Evolutionary conservation across 225 moss, liverwort and hornwort genomes (phyloP).

Genomic region (Marchantia polymorpha): DNA sequence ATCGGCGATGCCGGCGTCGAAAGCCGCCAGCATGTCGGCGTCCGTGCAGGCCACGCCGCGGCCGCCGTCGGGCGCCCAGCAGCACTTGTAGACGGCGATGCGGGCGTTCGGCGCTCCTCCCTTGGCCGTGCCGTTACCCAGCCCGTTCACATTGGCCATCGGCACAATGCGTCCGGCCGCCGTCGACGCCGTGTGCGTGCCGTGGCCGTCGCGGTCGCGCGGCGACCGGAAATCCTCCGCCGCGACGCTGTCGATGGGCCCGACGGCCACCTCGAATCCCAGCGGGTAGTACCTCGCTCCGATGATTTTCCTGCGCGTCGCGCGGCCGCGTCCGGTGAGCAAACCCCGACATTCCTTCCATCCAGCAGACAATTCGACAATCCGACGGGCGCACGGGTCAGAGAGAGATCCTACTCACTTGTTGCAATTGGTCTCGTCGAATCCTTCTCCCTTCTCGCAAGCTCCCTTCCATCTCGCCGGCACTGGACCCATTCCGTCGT

Average conservation of each 20-base stretch:
- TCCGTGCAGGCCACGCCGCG: conserved; percentile 16
- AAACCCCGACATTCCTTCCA: not conserved
- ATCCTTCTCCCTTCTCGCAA: conserved; percentile 44
- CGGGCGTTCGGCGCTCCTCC: conserved; percentile 59
- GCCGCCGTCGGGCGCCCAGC: conserved; percentile 40
- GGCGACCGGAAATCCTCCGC: conserved; percentile 40
- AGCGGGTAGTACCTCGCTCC: conserved; percentile 53
- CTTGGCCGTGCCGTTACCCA: conserved; percentile 50
- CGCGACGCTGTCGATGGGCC: conserved; percentile 34
- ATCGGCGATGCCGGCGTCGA: conserved; percentile 54
- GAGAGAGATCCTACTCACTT: conserved; percentile 27
- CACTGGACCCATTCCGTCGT: conserved; percentile 46
- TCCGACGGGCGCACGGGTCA: not conserved
- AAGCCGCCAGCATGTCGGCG: conserved; percentile 36
- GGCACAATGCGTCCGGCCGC: conserved; percentile 47
- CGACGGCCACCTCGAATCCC: conserved; percentile 47
- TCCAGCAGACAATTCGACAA: no score
- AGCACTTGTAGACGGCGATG: conserved; percentile 67
- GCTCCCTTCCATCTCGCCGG: conserved; percentile 62
- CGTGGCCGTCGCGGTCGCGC: conserved; percentile 58
- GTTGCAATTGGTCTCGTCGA: conserved; percentile 56
- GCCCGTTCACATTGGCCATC: conserved; percentile 40
- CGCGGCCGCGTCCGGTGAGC: not conserved
- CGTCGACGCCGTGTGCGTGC: conserved; percentile 72
- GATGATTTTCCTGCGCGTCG: conserved; percentile 49